Base-by-base conservation (phyloP, 2,329 filamentous ascomycete genomes). In the Neoascochyta sp. region DNA sequence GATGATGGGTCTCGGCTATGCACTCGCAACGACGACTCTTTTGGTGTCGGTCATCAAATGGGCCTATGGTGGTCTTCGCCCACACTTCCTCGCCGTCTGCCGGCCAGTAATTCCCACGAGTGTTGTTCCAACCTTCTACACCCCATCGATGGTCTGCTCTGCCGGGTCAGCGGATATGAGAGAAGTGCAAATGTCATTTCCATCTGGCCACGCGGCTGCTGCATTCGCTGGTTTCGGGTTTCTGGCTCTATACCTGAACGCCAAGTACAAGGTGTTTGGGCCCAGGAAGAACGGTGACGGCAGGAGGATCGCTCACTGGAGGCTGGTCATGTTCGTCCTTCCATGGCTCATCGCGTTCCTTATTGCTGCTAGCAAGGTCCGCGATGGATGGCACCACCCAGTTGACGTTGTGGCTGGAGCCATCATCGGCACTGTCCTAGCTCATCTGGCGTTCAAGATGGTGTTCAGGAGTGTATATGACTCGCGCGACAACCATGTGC, bases 371-470 rank as follows among this genome's bases (percentile, higher is more conserved):
- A 75, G 78, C 0, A 66, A 86, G 18, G 80, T 80, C 0, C 80
- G 84, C 30, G 63, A 86, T 43, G 74, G 80, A n/a, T 60, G 48
- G 58, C 82, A 87, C 60, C 79, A 86, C 58, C 83, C 78, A 71
- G 80, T 81, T 33, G 81, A 86, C 38, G 66, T 82, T 6, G 32
- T 83, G 0, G 76, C 74, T 1, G 81, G 81, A 3, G 77, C 69
- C 1, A 50, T 74, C 11, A 78, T 84, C 15, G 81, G 81, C 2
- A 75, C 70, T 1, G 46, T 74, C 29, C 75, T 82, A 56, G 81
- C 80, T 0, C 75, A 81, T 39, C 72, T 72, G 2, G 61, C 72
- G 0, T 84, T 80, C 50, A 64, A 78, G 24, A 80, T 80, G 74
- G 70, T 73, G 4, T 84, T 80, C 26, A 25, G 29, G 23, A 39